phyloP scores from a whole-genome alignment of 1,284 basidiomycete genomes.

The Ceratobasidium sp. region DNA sequence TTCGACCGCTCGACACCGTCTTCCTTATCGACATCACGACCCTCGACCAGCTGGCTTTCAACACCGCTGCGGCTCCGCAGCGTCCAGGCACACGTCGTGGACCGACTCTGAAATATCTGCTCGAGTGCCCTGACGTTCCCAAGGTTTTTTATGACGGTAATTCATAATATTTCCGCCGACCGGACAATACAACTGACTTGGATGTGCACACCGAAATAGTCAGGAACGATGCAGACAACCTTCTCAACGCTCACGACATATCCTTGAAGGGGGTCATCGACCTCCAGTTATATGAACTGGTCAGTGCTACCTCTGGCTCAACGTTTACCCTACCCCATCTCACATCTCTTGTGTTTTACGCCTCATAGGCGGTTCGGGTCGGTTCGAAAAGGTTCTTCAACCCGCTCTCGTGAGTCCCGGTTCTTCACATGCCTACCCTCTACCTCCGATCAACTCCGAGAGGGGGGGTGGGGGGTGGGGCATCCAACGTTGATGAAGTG shows the following conservation, averaged over 20 bases:
- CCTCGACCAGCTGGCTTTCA: constrained; percentile 24
- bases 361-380: constrained; percentile 19
- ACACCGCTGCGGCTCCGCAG: constrained; percentile 7
- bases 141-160: constrained; percentile 37
- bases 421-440: neutral
- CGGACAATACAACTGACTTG: neutral
- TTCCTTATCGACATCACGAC: constrained; percentile 18
- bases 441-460: constrained; percentile 26
- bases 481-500: neutral
- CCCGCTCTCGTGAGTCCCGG: constrained; percentile 24
- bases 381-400: constrained; percentile 35
- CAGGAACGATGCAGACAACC: constrained; percentile 15
- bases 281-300: constrained; percentile 31
- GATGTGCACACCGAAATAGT: neutral
- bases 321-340: neutral
- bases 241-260: constrained; percentile 22
- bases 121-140: constrained; percentile 25
- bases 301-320: neutral
- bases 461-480: neutral
- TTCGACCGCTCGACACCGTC: constrained; percentile 1
- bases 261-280: constrained; percentile 28
- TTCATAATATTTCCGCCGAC: neutral
- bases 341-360: neutral
- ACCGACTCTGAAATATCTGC: constrained; percentile 20
- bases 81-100: constrained; percentile 18